These are phyloP conservation scores for Euptelea pleiosperma DNA, from an alignment of 164 flowering plant genomes.

Conservation along the genomic window DNA sequence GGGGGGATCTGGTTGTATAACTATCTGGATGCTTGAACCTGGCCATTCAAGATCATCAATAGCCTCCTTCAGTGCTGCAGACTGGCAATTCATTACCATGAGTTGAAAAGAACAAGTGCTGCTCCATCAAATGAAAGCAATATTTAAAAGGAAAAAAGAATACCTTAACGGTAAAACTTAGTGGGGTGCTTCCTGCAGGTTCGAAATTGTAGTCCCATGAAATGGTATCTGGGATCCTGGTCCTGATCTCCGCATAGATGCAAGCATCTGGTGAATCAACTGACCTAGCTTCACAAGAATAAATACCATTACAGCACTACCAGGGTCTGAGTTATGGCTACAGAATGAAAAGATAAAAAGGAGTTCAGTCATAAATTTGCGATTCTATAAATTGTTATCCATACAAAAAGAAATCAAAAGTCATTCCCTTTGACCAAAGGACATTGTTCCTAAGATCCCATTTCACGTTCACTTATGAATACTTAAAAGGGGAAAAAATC, in stretches of 20 bases:
- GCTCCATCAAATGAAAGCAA: not conserved
- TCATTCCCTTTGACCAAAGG: not conserved
- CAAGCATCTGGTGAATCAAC: slow-evolving; percentile 73
- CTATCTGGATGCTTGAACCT: slow-evolving; percentile 80
- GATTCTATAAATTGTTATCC: not conserved
- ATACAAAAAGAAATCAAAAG: not conserved
- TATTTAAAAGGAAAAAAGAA: not conserved
- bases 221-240: slow-evolving; percentile 83
- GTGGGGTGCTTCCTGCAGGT: slow-evolving; percentile 76
- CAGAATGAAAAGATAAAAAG: not conserved
- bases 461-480: no score
- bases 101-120: slow-evolving; percentile 2
- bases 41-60: slow-evolving; percentile 99
- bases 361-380: not conserved
- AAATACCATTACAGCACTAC: slow-evolving; percentile 4
- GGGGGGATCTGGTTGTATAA: slow-evolving; percentile 70
- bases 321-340: slow-evolving; percentile 1
- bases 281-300: slow-evolving; percentile 43
- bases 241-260: slow-evolving; percentile 88
- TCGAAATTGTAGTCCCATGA: slow-evolving; percentile 97
- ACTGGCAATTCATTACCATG: slow-evolving; percentile 36
- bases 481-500: no score
- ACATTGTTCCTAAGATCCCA: no score
- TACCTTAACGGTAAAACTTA: slow-evolving; percentile 89
- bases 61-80: slow-evolving; percentile 91